Evolutionary conservation across 1,284 basidiomycete genomes (phyloP).

Genomic region (Cryptococcus maquisensis): DNA sequence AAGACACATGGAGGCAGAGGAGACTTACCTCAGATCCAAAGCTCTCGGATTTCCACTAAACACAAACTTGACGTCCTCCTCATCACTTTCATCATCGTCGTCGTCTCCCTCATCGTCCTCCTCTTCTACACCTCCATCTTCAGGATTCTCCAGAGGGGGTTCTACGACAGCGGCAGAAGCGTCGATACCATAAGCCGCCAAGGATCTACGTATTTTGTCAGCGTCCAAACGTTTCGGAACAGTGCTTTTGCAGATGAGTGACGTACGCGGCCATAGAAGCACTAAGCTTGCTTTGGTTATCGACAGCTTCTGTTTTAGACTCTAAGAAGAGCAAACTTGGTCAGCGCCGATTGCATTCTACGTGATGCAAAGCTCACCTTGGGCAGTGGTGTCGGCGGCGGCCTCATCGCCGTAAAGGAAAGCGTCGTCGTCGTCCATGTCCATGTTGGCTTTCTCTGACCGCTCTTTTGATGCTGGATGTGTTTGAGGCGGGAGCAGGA

Average conservation of each 20-base stretch:
- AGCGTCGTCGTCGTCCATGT: constrained; percentile 46
- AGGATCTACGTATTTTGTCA: constrained; percentile 25
- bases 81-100: constrained; percentile 46
- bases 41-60: constrained; percentile 36
- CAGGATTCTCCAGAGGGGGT: constrained; percentile 28
- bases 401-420: constrained; percentile 43
- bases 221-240: not conserved
- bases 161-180: constrained; percentile 17
- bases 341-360: not conserved
- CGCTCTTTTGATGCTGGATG: too few species aligned
- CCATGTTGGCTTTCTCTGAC: constrained; percentile 24
- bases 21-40: constrained; percentile 40
- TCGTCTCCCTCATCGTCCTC: constrained; percentile 37
- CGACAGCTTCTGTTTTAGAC: not conserved
- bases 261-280: constrained; percentile 25
- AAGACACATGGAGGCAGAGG: not conserved
- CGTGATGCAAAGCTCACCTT: not conserved
- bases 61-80: constrained; percentile 48
- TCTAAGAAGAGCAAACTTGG: not conserved
- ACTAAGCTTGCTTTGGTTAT: constrained; percentile 9
- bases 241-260: not conserved
- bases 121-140: constrained; percentile 43
- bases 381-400: not conserved
- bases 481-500: not conserved
- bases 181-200: constrained; percentile 45